A percentile compares a stretch with the other conserved stretches of the same genome.
Evolutionary conservation across 2,329 filamentous ascomycete species (phyloP).

Genomic region (Pseudopyricularia javanii): DNA sequence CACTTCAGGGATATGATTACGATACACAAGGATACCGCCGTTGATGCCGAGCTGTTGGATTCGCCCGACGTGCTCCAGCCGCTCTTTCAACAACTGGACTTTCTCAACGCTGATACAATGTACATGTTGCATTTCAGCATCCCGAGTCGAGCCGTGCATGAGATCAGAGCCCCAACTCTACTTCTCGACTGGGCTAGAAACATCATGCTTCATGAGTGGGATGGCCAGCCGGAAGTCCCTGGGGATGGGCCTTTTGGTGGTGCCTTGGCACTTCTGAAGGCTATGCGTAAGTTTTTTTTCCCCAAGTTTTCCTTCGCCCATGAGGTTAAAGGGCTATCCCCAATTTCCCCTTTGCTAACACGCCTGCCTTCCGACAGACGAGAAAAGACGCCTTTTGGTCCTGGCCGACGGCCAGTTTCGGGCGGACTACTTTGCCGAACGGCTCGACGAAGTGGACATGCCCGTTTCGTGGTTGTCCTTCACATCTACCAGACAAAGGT

Average conservation of each 20-base stretch:
- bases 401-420: constrained; percentile 60
- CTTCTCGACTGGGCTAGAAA: constrained; percentile 62
- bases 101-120: constrained; percentile 30
- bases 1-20: constrained; percentile 31
- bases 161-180: constrained; percentile 42
- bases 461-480: constrained; percentile 60
- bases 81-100: constrained; percentile 40
- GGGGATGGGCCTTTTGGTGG: constrained; percentile 63
- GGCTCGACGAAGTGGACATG: constrained; percentile 62
- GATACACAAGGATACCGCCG: constrained; percentile 20
- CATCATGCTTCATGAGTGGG: constrained; percentile 69
- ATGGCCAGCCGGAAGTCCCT: constrained; percentile 58
- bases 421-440: constrained; percentile 63
- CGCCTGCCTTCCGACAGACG: constrained; percentile 28
- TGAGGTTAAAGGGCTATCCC: too few species aligned
- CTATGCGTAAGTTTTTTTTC: constrained; percentile 49
- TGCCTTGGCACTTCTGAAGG: constrained; percentile 60
- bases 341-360: neutral
- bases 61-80: constrained; percentile 30
- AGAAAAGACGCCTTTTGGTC: constrained; percentile 49
- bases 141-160: constrained; percentile 39
- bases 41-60: constrained; percentile 16
- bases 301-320: too few species aligned
- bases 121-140: constrained; percentile 35
- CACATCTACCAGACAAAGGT: constrained; percentile 44